Evolutionary conservation across 345 rosid species (phyloP).

Genomic region (Erodium maritimum): DNA sequence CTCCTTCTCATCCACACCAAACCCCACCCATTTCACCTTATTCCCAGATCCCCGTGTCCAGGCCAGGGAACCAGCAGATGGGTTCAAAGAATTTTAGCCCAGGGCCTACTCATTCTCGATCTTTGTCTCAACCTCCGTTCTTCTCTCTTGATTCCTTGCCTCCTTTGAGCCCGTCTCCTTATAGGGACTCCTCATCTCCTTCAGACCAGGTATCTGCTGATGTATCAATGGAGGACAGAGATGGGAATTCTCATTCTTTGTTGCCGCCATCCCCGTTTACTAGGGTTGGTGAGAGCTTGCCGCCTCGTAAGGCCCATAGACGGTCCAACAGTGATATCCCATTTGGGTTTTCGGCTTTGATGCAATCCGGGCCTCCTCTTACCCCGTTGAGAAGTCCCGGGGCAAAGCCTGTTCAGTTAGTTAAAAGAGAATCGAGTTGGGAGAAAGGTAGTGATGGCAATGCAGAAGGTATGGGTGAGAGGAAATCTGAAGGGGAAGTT

Average conservation of each 20-base stretch:
- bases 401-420: conserved; percentile 33
- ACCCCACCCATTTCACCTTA: conserved; percentile 80
- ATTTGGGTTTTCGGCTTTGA: conserved; percentile 32
- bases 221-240: conserved; percentile 60
- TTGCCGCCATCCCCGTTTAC: conserved; percentile 64
- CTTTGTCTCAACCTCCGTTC: conserved; percentile 74
- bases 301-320: conserved; percentile 75
- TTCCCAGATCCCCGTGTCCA: conserved; percentile 69
- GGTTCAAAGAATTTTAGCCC: conserved; percentile 34
- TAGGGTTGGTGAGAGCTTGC: conserved; percentile 51
- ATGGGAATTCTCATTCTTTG: conserved; percentile 35
- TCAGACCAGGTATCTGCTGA: conserved; percentile 38
- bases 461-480: conserved; percentile 59
- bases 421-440: conserved; percentile 41
- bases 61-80: conserved; percentile 41
- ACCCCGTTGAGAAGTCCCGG: conserved; percentile 37
- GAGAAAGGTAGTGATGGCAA: conserved; percentile 35
- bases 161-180: conserved; percentile 67
- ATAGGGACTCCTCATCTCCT: conserved; percentile 31
- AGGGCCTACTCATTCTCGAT: conserved; percentile 58
- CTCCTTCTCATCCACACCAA: conserved; percentile 80
- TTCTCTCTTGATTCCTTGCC: conserved; percentile 75
- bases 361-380: conserved; percentile 51
- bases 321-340: conserved; percentile 87
- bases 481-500: conserved; percentile 64